These are phyloP conservation scores for Scedosporium dehoogii DNA, from an alignment of 2,329 filamentous ascomycete species.

Conservation along the genomic window DNA sequence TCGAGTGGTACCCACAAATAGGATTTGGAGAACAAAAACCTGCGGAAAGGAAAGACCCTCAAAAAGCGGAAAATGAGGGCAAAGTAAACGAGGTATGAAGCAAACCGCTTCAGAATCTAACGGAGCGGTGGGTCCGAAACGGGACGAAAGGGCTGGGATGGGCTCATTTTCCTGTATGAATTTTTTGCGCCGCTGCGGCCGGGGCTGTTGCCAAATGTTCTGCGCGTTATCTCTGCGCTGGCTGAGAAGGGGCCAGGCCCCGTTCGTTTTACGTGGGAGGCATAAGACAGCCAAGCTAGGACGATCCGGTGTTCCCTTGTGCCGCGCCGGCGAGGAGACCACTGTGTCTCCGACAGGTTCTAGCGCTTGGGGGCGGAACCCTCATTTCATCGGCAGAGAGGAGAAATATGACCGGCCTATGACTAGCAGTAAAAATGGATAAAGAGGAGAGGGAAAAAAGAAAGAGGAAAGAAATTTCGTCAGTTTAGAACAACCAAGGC, in stretches of 20 bases:
- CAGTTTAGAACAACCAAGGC: background rate
- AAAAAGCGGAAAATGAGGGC: too few species aligned
- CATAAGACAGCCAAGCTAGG: background rate
- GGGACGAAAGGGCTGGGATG: background rate
- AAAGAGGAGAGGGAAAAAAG: background rate
- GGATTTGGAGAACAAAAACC: too few species aligned
- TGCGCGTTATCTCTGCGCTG: background rate
- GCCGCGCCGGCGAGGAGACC: background rate
- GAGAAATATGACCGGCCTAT: background rate
- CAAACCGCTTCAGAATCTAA: background rate
- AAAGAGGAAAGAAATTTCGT: background rate
- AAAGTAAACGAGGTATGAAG: too few species aligned
- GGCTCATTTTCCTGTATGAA: background rate
- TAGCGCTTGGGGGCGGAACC: background rate
- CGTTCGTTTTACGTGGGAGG: background rate
- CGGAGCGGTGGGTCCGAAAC: background rate
- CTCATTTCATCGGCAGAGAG: background rate
- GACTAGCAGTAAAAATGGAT: background rate
- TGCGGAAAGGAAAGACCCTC: too few species aligned
- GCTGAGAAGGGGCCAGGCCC: too few species aligned
- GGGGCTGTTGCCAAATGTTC: background rate
- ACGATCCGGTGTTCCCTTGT: background rate
- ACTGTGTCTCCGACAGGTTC: background rate
- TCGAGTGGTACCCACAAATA: too few species aligned
- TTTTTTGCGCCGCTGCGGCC: background rate